A percentile compares a stretch with the other conserved stretches of the same genome.
Conservation (phyloP, 108 stramenopile species). For the Discostella pseudostelligera region DNA sequence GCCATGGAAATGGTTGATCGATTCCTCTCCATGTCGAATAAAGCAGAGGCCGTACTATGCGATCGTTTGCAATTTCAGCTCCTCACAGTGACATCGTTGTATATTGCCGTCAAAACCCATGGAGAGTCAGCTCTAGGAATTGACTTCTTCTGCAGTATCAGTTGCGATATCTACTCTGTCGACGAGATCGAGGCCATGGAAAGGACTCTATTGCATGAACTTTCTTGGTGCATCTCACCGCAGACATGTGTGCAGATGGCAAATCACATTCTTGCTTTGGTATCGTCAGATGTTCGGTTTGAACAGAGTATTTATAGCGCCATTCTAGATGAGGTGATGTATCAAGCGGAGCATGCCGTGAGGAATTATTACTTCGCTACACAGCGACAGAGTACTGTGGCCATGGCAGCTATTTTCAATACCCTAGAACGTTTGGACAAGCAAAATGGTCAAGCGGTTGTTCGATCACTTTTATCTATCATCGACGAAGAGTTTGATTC, state of each 20-base stretch:
- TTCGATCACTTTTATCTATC: not conserved
- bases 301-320: constrained; percentile 1
- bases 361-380: constrained; percentile 20
- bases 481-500: not conserved
- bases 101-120: constrained; percentile 59
- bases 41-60: constrained; percentile 6
- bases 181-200: constrained; percentile 62
- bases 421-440: constrained; percentile 18
- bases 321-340: constrained; percentile 28
- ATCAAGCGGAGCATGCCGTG: constrained; percentile 39
- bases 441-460: not conserved
- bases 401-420: constrained; percentile 45
- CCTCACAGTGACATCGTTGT: constrained; percentile 50
- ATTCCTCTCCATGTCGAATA: constrained; percentile 29
- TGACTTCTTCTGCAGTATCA: constrained; percentile 46
- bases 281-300: not conserved
- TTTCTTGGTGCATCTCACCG: constrained; percentile 39
- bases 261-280: constrained; percentile 20
- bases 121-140: constrained; percentile 50
- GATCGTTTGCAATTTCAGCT: constrained; percentile 50
- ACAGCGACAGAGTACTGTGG: constrained; percentile 23
- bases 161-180: constrained; percentile 44
- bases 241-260: constrained; percentile 28
- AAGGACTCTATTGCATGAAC: constrained; percentile 20
- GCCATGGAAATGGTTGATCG: constrained; percentile 61